Evolutionary conservation across 2,329 filamentous ascomycete species (phyloP), one percentile per base, ranked within the genome.

Genomic region (Fusarium redolens): DNA sequence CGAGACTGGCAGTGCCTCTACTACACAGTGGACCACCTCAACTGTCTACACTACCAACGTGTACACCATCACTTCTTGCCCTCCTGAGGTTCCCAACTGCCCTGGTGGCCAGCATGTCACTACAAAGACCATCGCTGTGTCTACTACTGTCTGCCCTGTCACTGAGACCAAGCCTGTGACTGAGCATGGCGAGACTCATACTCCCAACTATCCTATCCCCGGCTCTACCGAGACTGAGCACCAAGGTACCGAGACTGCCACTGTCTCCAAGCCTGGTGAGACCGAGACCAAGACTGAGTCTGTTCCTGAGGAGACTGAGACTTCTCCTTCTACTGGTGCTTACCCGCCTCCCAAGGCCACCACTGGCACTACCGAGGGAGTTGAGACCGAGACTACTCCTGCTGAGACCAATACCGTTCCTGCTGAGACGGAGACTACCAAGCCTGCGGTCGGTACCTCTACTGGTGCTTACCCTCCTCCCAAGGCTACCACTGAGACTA

Each of bases 31-130:
- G 66, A 55, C 65, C 22, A 75, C 69, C n/a, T 74, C 71, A 30
- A 74, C 71, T 25, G 64, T 74, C 20, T 74, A 76, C 54, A 77
- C 75, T 15, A 77, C 75, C n/a, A 50, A 72, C 6, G 51, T 77
- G 11, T 69, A 73, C 37, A 77, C 75, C 2, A 50, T 77, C 44
- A 77, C 75, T 20, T 68, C 58, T 25, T 75, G 71, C 40, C 47
- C 64, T 20, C 70, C 75, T 5, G 68, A 71, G 41, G 44, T 74
- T 17, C 68, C 75, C 8, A 31, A 76, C 35, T 77, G 75, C n/a
- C 74, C 75, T 12, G 38, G 51, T 6, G 43, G 61, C 10, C 35
- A 66, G 10, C 63, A 71, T 9, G 50, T 76, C 12, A 74, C 71
- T 20, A 77, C 75, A 3, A 61, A 76, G 69, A 76, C 75, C 18